A percentile compares a stretch with the other conserved stretches of the same genome.
These are phyloP conservation scores for Moricandia arvensis DNA, from an alignment of 345 rosid genomes.

Conservation along the genomic window DNA sequence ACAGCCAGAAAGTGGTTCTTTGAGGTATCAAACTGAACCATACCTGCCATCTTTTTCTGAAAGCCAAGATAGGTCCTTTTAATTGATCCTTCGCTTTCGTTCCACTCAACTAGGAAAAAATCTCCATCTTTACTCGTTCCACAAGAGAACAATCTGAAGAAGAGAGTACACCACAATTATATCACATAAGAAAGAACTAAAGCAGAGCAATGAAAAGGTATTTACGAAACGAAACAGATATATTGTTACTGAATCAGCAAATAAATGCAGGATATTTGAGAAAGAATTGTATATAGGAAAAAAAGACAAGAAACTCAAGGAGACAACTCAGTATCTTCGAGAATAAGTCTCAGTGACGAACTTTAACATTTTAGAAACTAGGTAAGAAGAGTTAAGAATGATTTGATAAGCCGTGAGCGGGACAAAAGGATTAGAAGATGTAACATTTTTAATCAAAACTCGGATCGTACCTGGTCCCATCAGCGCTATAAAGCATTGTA, in stretches of 20 bases:
- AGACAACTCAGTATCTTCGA: not conserved
- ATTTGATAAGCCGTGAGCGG: not conserved
- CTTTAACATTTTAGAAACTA: not conserved
- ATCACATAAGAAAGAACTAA: conserved; percentile 3
- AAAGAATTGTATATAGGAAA: not conserved
- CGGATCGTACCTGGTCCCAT: conserved; percentile 60
- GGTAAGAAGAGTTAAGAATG: not conserved
- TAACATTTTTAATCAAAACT: not conserved
- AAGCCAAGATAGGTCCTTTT: conserved; percentile 72
- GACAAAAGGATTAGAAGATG: not conserved
- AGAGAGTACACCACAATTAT: not conserved
- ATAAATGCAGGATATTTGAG: not conserved
- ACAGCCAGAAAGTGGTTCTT: conserved; percentile 87
- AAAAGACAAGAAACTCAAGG: not conserved
- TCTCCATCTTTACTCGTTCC: conserved; percentile 94
- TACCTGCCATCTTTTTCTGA: conserved; percentile 60
- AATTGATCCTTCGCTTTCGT: conserved; percentile 88
- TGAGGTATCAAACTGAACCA: conserved; percentile 80
- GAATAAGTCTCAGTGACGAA: not conserved
- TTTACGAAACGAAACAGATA: not conserved
- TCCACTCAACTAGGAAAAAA: conserved; percentile 84
- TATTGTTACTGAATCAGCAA: not conserved
- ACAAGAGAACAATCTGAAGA: conserved; percentile 78
- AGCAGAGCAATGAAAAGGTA: not conserved
- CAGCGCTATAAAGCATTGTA: conserved; percentile 82